Base-by-base conservation (phyloP, 2,329 filamentous ascomycete species). In the Cryphonectria japonica region DNA sequence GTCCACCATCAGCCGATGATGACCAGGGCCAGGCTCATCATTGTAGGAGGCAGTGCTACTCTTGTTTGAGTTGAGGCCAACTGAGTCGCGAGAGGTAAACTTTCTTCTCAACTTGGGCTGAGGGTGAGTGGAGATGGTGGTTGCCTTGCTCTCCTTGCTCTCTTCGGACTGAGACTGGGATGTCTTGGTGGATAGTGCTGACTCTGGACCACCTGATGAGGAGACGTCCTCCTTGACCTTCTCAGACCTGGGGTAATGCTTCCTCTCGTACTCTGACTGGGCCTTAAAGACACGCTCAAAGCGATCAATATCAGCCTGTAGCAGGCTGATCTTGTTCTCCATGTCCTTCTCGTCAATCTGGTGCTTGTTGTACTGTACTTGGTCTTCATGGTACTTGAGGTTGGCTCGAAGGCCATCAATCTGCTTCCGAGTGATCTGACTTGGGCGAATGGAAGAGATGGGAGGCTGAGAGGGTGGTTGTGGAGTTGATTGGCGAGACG, bases 381-480 rank as follows among this genome's bases (percentile, higher is more conserved):
- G 88, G 71, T 88, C 85, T 73, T 89, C 85, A 57, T 86, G 82
- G 70, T 86, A 85, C 75, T 85, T 87, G 71, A 91, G 81, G n/a
- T 84, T 83, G n/a, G 77, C 75, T 57, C 83, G 83, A 68, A 91
- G 82, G 59, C 80, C 79, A 32, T 85, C 83, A 66, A 90, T 84
- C 74, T 90, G 88, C 74, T 86, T 87, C 76, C 82, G 87, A 9
- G 87, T 89, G 74, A 90, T 88, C n/a, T 88, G 86, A 74, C 88
- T 90, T 4, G 84, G 85, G 32, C 84, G 84, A 73, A 90, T 90
- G 8, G 88, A 89, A n/a, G 88, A 89, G 34, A 85, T 81, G 2
- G 85, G 87, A 16, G 85, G 83, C 59, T 76, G 77, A 19, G 75
- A 76, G 75, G 72, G 78, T 64, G 69, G 78, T 67, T 78, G 68